Evolutionary conservation across 106 monocot genomes (phyloP), one percentile per base, ranked within the genome.

Genomic region (Ottelia alismoides): DNA sequence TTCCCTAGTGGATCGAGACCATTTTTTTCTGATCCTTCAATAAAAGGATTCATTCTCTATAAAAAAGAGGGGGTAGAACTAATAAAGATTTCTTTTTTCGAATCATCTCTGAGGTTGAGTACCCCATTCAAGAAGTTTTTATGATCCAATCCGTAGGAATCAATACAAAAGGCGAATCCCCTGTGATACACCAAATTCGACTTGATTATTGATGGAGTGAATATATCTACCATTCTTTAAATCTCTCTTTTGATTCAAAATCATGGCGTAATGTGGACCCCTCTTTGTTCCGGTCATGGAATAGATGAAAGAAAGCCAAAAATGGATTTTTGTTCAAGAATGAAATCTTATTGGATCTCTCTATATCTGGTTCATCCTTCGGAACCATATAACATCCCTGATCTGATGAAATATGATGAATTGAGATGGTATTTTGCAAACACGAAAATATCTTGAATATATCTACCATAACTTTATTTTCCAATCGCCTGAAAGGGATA

Each of bases 391-490:
- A 43, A 55, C 12, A 27, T 55, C 54, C 28, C n/a, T 5, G 54
- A 55, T 23, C 14, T 55, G 27, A 30, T 29, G 29, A 30, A 55
- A 55, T 55, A 55, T 1, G 28, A 55, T 55, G 40, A 43, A 43
- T 43, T 55, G 27, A 55, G 30, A 55, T 18, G 2, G 54, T 28
- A 55, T 55, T 55, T 55, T 30, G 3, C 29, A 28, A 55, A 55
- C 19, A 55, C 19, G 22, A 28, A 55, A 55, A 28, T 55, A 55
- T 29, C 54, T 55, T 29, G 40, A 43, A 43, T 43, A 43, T 58
- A 45, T 58, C 40, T 22, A 58, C 44, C 20, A 58, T 45, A 43
- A 43, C 22, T 58, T 58, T 35, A 58, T 44, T 58, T 58, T 51
- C 24, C n/a, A 2, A 58, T 58, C 25, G 35, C 55, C 45, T 54